Evolutionary conservation across 108 stramenopile species (phyloP).

Genomic region (Cyclotella baltica): DNA sequence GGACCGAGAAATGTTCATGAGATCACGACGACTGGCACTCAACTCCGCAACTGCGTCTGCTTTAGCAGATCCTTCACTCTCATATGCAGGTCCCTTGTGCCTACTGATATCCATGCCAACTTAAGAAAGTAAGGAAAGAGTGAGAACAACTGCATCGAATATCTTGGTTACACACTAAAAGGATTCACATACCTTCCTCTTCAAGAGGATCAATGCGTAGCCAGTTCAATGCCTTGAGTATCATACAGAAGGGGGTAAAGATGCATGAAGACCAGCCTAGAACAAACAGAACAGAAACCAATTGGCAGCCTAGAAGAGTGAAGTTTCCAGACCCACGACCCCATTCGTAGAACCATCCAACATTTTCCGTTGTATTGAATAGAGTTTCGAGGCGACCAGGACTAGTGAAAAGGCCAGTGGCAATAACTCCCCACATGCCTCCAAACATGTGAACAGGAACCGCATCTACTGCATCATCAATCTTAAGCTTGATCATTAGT

Average conservation of each 20-base stretch:
- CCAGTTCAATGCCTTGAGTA: constrained; percentile 71
- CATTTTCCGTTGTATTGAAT: constrained; percentile 20
- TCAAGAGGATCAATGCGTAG: constrained; percentile 89
- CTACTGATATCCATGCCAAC: constrained; percentile 87
- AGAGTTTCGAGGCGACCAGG: constrained; percentile 26
- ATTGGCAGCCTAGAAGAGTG: constrained; percentile 73
- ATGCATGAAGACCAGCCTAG: constrained; percentile 77
- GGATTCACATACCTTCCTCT: too few relatives aligned
- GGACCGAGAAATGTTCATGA: constrained; percentile 4
- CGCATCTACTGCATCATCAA: constrained; percentile 80
- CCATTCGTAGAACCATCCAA: constrained; percentile 68
- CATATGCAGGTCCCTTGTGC: constrained; percentile 86
- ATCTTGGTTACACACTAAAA: too few relatives aligned
- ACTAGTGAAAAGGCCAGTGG: constrained; percentile 54
- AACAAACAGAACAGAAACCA: constrained; percentile 76
- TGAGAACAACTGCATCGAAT: too few relatives aligned
- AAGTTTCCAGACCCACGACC: constrained; percentile 67
- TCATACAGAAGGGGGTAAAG: constrained; percentile 85
- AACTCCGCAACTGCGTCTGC: constrained; percentile 72
- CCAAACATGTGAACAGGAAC: constrained; percentile 76
- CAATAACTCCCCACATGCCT: constrained; percentile 90
- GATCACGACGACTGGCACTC: constrained; percentile 60
- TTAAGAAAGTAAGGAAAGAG: too few relatives aligned
- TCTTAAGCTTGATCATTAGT: constrained; percentile 56
- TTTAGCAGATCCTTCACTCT: constrained; percentile 61